Evolutionary conservation across 768 basidiomycete genomes (phyloP).

Genomic region (Rhodotorula kratochvilovae): DNA sequence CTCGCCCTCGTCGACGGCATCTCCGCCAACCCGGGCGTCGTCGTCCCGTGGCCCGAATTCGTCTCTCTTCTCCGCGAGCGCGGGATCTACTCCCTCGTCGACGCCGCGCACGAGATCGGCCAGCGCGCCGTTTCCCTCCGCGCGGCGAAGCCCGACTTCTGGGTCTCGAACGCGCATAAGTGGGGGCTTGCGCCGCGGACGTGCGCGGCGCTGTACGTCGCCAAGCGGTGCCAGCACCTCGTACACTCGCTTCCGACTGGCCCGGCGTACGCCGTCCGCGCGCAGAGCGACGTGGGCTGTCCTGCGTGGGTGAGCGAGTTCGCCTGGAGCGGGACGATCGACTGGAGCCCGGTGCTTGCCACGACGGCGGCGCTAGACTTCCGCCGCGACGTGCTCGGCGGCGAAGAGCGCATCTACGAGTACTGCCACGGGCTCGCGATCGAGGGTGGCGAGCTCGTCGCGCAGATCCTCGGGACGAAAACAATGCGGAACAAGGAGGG

Average conservation of each 20-base stretch:
- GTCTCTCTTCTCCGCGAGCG: slow-evolving; percentile 45
- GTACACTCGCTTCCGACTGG: slow-evolving; percentile 30
- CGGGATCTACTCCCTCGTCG: slow-evolving; percentile 46
- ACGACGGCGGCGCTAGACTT: slow-evolving; percentile 62
- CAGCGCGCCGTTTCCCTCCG: slow-evolving; percentile 47
- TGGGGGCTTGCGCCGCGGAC: slow-evolving; percentile 38
- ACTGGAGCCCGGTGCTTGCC: slow-evolving; percentile 44
- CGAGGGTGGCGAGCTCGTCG: slow-evolving; percentile 60
- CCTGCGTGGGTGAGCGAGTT: slow-evolving; percentile 9
- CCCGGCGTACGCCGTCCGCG: not conserved
- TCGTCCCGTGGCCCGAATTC: slow-evolving; percentile 46
- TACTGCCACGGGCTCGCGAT: slow-evolving; percentile 69
- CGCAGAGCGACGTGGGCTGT: not conserved
- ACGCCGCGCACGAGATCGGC: slow-evolving; percentile 50
- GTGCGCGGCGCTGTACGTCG: slow-evolving; percentile 36
- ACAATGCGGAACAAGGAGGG: slow-evolving; percentile 59
- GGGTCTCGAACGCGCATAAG: slow-evolving; percentile 42
- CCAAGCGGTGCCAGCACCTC: slow-evolving; percentile 26
- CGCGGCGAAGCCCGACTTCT: slow-evolving; percentile 46
- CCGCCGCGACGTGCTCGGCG: slow-evolving; percentile 62
- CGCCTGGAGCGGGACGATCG: slow-evolving; percentile 44
- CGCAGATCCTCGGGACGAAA: slow-evolving; percentile 59
- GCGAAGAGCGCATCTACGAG: slow-evolving; percentile 64
- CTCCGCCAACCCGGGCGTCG: slow-evolving; percentile 45
- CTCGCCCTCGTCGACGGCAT: slow-evolving; percentile 48